Base-by-base conservation (phyloP, 2,329 filamentous ascomycete genomes). In the Annulohypoxylon truncatum region DNA sequence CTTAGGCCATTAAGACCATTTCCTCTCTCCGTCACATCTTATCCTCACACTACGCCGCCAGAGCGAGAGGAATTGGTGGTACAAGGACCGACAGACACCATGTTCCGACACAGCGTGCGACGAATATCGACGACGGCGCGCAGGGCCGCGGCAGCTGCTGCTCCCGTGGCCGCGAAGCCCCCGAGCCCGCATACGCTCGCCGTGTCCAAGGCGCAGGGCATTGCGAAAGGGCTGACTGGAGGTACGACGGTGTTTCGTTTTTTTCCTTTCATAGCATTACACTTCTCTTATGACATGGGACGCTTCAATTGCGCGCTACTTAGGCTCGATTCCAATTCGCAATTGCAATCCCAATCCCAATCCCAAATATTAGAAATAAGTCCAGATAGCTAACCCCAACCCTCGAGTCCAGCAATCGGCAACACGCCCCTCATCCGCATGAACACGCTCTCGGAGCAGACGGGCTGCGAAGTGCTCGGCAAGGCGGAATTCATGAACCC, bases 401-500 rank as follows among this genome's bases (percentile, higher is more conserved):
- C n/a, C 53, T 31, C n/a, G 33, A 38, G 10, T 3, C 2, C 71
- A 97, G 96, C 96, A 59, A 98, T 99, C 82, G 96, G 96, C 70
- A 98, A 98, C 81, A 99, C 96, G 0, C 95, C 96, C 0, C 87
- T 99, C 57, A 97, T 99, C 79, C 90, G 92, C 51, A 85, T 99
- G 53, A 95, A 97, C 80, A 88, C 85, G 67, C 89, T 98, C 72
- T 98, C 95, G 40, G 89, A 93, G 65, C 87, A 96, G 77, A 98
- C 96, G 0, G 94, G 94, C 71, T 98, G 96, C 85, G 92, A 97
- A 74, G 85, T 99, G 63, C 89, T 98, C 40, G 96, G 95, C 76
- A 99, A 99, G 81, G 94, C 96, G 74, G 96, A 99, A 79, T 99
- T 99, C 83, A 96, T 97, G 85, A 99, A 99, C 84, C 96, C 96